Base-by-base conservation (phyloP, 768 basidiomycete species). In the Trametes coccinea region DNA sequence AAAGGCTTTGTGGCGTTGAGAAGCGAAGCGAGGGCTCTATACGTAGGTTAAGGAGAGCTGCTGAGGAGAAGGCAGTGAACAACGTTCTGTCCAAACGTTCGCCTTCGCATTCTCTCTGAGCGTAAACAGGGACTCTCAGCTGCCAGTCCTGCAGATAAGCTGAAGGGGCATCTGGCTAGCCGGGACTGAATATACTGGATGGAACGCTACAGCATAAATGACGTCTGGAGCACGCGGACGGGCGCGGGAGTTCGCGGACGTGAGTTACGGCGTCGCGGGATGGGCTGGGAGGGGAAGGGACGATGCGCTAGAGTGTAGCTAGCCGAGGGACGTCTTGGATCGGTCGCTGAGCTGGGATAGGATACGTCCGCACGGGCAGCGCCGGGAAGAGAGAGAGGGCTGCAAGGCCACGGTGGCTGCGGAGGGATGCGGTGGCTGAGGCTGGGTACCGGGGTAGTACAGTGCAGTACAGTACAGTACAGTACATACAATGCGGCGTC, bases 1-100 rank as follows among this genome's bases (percentile, higher is more conserved):
- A 39, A 59, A 37, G 41, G 61, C 61, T 43, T 66, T 66, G 65
- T 66, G 65, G 65, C 65, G 65, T 37, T 37, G 37, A 66, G 65
- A 66, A 66, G 65, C 56, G 60, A 44, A 16, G 45, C 10, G 47
- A 43, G 11, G 34, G 34, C 34, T 6, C 34, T 5, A 37, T 11
- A 11, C 34, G 34, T 11, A 37, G 37, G 48, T 31, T 56, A 43
- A 51, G 48, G 56, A 58, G 29, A 51, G 39, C 22, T 11, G 14
- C 11, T 49, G 14, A 29, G 8, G 30, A 31, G 48, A 17, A 37
- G 22, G 22, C 22, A 22, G 34, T 11, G 34, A 11, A 37, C 34
- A 37, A 37, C 34, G 34, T 5, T 37, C 34, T 37, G 34, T 37
- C 34, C 34, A 37, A 11, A 22, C 6, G 34, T 37, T 37, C 34